phyloP scores from a whole-genome alignment of 345 rosid species.

The Linum usitatissimum region DNA sequence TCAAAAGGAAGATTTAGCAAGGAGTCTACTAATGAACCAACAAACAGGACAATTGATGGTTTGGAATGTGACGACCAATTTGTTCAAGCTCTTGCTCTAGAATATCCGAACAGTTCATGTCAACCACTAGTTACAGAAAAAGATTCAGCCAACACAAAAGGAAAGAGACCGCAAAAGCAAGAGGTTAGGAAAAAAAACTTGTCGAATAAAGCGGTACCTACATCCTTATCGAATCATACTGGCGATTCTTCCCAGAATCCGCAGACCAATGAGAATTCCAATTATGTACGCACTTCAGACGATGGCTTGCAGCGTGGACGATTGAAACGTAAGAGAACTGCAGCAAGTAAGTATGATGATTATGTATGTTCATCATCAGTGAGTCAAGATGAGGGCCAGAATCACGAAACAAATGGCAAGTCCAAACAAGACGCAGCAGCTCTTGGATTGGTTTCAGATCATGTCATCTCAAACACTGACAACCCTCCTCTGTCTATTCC shows the following conservation, averaged over 20 bases:
- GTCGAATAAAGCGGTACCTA: constrained; percentile 14
- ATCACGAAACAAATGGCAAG: constrained; percentile 19
- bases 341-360: constrained; percentile 13
- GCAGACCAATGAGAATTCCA: not conserved
- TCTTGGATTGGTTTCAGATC: constrained; percentile 13
- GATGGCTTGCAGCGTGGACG: constrained; percentile 18
- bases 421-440: constrained; percentile 18
- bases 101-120: constrained; percentile 35
- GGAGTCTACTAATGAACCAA: constrained; percentile 26
- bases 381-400: constrained; percentile 17
- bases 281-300: constrained; percentile 10
- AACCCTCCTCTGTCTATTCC: constrained; percentile 23
- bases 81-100: constrained; percentile 36
- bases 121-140: constrained; percentile 24
- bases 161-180: constrained; percentile 20
- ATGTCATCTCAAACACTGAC: constrained; percentile 15
- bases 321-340: constrained; percentile 18
- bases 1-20: constrained; percentile 48
- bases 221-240: not conserved
- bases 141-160: constrained; percentile 20
- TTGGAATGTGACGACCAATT: constrained; percentile 22
- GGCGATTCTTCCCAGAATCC: not conserved
- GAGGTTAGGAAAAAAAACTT: constrained; percentile 16
- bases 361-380: constrained; percentile 7
- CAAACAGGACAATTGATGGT: constrained; percentile 6